These are phyloP conservation scores for Stylosanthes scabra DNA, from an alignment of 331 rosid species.

Conservation along the genomic window DNA sequence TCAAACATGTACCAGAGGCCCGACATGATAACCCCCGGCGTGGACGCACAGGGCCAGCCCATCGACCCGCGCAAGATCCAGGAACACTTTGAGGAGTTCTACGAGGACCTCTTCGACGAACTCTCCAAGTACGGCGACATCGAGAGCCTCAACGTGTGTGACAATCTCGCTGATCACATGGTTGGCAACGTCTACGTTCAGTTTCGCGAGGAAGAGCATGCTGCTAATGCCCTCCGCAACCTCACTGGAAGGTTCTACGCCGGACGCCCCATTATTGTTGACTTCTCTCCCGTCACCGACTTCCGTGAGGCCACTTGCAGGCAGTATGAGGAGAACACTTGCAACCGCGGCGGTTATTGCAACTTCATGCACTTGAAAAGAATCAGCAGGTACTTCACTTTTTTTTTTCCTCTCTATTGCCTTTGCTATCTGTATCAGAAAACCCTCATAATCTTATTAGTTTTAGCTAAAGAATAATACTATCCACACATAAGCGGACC, in stretches of 20 bases:
- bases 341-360: constrained; percentile 74
- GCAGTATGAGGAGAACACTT: constrained; percentile 66
- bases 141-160: constrained; percentile 67
- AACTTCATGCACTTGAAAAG: constrained; percentile 72
- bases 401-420: neutral
- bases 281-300: constrained; percentile 69
- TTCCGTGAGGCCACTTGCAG: constrained; percentile 74
- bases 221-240: constrained; percentile 55
- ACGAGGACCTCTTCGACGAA: constrained; percentile 66
- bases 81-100: constrained; percentile 64
- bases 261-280: constrained; percentile 57
- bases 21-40: constrained; percentile 68
- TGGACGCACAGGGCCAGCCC: constrained; percentile 57
- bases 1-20: constrained; percentile 75
- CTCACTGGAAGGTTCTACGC: constrained; percentile 70
- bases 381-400: constrained; percentile 51
- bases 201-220: constrained; percentile 68
- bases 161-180: constrained; percentile 78
- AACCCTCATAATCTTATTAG: too few relatives aligned
- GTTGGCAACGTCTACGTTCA: constrained; percentile 79
- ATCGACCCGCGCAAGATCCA: constrained; percentile 64
- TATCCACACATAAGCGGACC: too few relatives aligned
- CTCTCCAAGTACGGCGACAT: constrained; percentile 63
- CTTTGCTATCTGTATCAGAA: too few relatives aligned
- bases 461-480: too few relatives aligned